Base-by-base conservation (phyloP, 768 basidiomycete species). In the Russula dissimulans region DNA sequence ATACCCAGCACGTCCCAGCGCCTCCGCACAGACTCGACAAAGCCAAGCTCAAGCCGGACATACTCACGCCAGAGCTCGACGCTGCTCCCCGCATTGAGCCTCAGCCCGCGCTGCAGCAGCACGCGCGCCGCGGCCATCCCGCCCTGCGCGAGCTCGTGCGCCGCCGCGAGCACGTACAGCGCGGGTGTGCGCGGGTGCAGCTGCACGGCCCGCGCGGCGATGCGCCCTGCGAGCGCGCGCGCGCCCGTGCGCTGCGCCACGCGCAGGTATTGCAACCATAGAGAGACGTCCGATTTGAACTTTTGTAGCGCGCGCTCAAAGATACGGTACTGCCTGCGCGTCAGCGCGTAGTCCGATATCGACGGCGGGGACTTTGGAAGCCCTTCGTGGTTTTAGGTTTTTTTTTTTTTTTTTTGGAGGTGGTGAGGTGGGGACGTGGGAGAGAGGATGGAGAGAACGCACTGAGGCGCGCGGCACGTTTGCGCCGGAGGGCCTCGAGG, bases 221-320 rank as follows among this genome's bases (percentile, higher is more conserved):
- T 85, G 42, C 89, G 79, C 4, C 88, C 87, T 3, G 92, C 89
- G 22, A 95, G 77, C 46, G 88, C 82, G 15, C 82, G 77, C 47
- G 93, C 92, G 0, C 84, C 83, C 69, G 91, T 86, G 48, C 82
- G 78, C 71, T 90, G 87, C 1, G 92, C 93, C 22, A 91, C 79
- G 59, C 90, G 79, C 50, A 95, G 84, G 69, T 95, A 97, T 65
- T 94, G 87, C 50, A 89, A 75, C 94, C 94, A 97, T 9, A 95
- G 78, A 4, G 79, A 84, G 5, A 95, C 78, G 70, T 97, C 94
- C 10, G 80, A 80, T 67, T 91, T 91, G 81, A 97, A 97, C 68
- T 86, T 89, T 69, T 81, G 85, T 22, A 94, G 77, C 1, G 91
- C 94, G 18, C 94, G 83, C 71, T 95, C 91, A 66, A 95, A 92